These are phyloP conservation scores for Leucocoprinus leucothites DNA, from an alignment of 768 basidiomycete genomes.

Conservation along the genomic window DNA sequence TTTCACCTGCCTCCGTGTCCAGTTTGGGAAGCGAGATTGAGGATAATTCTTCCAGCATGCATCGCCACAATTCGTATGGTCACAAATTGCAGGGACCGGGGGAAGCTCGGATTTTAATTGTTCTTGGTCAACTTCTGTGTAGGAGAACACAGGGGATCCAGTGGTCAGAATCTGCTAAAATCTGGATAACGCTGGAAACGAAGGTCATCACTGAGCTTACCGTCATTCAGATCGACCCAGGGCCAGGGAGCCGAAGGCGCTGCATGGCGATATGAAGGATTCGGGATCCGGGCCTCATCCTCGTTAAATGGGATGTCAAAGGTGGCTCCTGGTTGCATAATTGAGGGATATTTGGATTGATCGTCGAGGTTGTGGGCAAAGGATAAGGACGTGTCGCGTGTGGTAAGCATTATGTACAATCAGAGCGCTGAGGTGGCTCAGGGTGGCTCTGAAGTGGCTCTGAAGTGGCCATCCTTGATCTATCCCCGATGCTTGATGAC, in stretches of 20 bases:
- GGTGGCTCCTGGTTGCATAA: not conserved
- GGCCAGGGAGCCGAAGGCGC: constrained; percentile 48
- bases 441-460: too few species aligned
- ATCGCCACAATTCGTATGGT: constrained; percentile 23
- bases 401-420: too few species aligned
- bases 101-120: constrained; percentile 21
- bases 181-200: not conserved
- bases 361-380: not conserved
- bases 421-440: too few species aligned
- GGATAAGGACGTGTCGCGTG: not conserved
- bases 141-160: not conserved
- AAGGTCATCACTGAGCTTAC: not conserved
- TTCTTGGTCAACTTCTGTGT: constrained; percentile 22
- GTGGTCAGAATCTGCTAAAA: too few species aligned
- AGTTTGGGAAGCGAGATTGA: constrained; percentile 45
- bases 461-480: too few species aligned
- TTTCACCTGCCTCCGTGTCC: constrained; percentile 40
- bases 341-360: too few species aligned
- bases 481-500: too few species aligned
- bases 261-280: constrained; percentile 42
- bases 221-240: constrained; percentile 4
- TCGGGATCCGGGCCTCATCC: constrained; percentile 20
- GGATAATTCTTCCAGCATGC: constrained; percentile 37
- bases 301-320: not conserved
- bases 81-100: constrained; percentile 25